Evolutionary conservation across 192 early-diverging fungal genomes (phyloP).

Genomic region (Lobosporangium transversale): DNA sequence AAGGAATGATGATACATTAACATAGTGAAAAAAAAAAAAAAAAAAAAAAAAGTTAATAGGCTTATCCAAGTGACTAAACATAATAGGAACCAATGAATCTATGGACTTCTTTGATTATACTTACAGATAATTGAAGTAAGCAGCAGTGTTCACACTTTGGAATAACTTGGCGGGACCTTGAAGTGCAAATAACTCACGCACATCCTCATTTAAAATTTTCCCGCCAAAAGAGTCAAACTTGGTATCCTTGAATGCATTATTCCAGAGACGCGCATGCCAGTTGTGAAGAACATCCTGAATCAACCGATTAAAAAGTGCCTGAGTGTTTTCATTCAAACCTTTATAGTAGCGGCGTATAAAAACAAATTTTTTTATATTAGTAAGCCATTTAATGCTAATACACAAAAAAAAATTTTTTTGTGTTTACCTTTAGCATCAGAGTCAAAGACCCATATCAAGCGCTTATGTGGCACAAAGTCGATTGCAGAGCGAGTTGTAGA

Average conservation of each 20-base stretch:
- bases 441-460: conserved; percentile 70
- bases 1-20: not conserved
- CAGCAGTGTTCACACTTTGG: conserved; percentile 58
- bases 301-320: conserved; percentile 50
- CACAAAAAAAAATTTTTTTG: not conserved
- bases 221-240: conserved; percentile 49
- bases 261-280: conserved; percentile 65
- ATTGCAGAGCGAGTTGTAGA: conserved; percentile 63
- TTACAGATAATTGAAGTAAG: conserved; percentile 61
- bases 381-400: too few species aligned
- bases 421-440: conserved; percentile 43
- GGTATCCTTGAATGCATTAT: conserved; percentile 55
- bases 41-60: too few species aligned
- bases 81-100: too few species aligned
- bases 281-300: conserved; percentile 62
- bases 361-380: not conserved
- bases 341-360: not conserved
- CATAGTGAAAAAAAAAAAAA: not conserved
- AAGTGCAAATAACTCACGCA: conserved; percentile 48
- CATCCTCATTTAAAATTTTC: conserved; percentile 38
- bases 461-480: conserved; percentile 73
- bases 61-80: not conserved
- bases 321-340: conserved; percentile 46
- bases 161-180: conserved; percentile 56
- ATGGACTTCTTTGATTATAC: too few species aligned